Base-by-base conservation (phyloP, 2,329 filamentous ascomycete genomes). In the Helicocarpus griseus region DNA sequence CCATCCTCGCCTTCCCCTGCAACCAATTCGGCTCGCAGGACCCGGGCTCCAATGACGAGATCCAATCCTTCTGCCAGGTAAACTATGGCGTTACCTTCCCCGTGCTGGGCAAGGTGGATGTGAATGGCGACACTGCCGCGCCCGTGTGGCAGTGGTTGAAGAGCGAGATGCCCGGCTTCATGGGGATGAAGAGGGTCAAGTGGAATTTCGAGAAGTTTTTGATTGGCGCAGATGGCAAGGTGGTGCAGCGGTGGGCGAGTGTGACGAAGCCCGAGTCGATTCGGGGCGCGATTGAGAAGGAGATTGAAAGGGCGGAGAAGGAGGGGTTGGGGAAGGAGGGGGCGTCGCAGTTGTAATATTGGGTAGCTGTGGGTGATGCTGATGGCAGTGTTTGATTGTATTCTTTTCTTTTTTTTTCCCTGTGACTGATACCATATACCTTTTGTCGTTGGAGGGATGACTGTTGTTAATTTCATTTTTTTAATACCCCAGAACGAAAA, bases 201-300 rank as follows among this genome's bases (percentile, higher is more conserved):
- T 98, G 93, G 93, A 98, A 98, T 75, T 98, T 97, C 76, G 93
- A 98, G 73, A 98, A 98, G 81, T 98, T 96, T 73, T 74, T 98
- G 57, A 76, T 98, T 58, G 86, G 85, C 54, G 80, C 81, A 56
- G 89, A 97, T 69, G 93, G 93, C 24, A 79, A 85, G 73, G 89
- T 97, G 60, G 86, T 87, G 72, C 79, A 79, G 26, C 77, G 93
- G 58, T 98, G 89, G 89, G 87, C 88, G 31, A 91, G 87, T 69
- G 86, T 82, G 17, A 89, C 86, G 54, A 93, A 90, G 77, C 93
- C 93, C 0, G 88, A 91, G 74, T 71, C 73, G 36, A 73, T 98
- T 61, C 86, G 91, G 80, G 76, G 77, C 56, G 72, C 78, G 3
- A 90, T 96, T 60, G 68, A 89, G 62, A 81, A 86, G 60, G 88